Percentiles rank a stretch among this genome's conserved stretches.
phyloP scores from a whole-genome alignment of 768 basidiomycete species.

The Suillus paluster region DNA sequence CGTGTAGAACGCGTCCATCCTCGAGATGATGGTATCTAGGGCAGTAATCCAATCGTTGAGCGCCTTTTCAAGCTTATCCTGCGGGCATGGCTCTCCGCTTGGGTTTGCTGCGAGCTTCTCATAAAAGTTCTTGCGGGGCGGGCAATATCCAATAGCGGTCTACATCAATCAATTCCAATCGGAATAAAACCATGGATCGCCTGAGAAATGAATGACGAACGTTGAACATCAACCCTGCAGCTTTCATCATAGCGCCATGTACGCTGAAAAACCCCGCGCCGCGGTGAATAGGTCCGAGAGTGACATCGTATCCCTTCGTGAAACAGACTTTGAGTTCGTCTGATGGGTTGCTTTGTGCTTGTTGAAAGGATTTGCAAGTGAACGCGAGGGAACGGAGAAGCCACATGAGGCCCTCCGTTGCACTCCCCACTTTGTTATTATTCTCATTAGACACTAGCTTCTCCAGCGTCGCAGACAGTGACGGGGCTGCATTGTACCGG shows the following conservation, averaged over 20 bases:
- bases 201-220: background rate
- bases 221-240: constrained; percentile 6
- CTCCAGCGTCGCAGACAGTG: constrained; percentile 78
- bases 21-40: constrained; percentile 54
- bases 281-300: constrained; percentile 2
- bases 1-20: constrained; percentile 56
- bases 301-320: constrained; percentile 72
- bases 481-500: constrained; percentile 71
- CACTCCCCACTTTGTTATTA: constrained; percentile 81
- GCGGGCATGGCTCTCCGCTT: constrained; percentile 51
- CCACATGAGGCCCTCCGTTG: constrained; percentile 95
- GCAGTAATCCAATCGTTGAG: constrained; percentile 64
- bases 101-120: constrained; percentile 61
- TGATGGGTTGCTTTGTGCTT: constrained; percentile 64
- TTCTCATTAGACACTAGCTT: constrained; percentile 83
- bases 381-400: constrained; percentile 89
- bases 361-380: constrained; percentile 80
- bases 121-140: constrained; percentile 66
- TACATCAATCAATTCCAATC: constrained; percentile 30
- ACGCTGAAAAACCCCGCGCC: background rate
- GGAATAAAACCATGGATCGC: background rate
- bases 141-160: constrained; percentile 65
- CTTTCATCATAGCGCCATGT: constrained; percentile 4
- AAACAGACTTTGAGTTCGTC: constrained; percentile 70
- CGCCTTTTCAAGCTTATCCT: constrained; percentile 57